Conservation (phyloP, 257 asterid species). For the Scutellaria baicalensis region DNA sequence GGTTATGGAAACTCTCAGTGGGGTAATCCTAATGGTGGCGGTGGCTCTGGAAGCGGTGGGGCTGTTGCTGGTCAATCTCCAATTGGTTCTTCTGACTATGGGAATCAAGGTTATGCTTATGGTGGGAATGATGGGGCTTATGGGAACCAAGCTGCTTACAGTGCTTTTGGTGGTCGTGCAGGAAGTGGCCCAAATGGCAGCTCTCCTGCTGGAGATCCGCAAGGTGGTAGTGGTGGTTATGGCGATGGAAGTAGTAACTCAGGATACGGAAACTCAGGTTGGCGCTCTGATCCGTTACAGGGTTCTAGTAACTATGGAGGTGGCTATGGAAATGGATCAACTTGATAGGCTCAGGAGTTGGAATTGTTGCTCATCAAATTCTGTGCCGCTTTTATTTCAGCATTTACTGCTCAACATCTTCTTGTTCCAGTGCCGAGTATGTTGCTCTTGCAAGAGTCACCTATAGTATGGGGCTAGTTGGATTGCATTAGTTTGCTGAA, state of each 20-base stretch:
- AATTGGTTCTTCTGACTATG: constrained; percentile 60
- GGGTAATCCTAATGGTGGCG: constrained; percentile 39
- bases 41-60: constrained; percentile 35
- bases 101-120: constrained; percentile 78
- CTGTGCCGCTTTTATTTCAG: constrained; percentile 11
- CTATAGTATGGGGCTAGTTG: constrained; percentile 38
- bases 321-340: constrained; percentile 45
- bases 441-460: constrained; percentile 36
- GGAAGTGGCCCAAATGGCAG: constrained; percentile 54
- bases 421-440: constrained; percentile 29
- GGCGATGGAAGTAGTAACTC: constrained; percentile 61
- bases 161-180: constrained; percentile 64
- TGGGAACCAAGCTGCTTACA: constrained; percentile 59
- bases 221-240: constrained; percentile 46
- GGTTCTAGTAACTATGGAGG: constrained; percentile 58
- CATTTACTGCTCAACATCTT: constrained; percentile 11
- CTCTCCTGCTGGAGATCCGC: constrained; percentile 35
- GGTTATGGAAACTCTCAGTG: constrained; percentile 78
- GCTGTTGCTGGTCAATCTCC: constrained; percentile 66
- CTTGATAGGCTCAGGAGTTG: constrained; percentile 55
- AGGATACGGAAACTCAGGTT: constrained; percentile 52
- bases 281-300: constrained; percentile 65
- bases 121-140: constrained; percentile 72
- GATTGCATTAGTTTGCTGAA: constrained; percentile 38
- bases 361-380: constrained; percentile 16